A percentile compares a stretch with the other conserved stretches of the same genome.
phyloP scores from a whole-genome alignment of 805 yeast species.

The Candida alai region DNA sequence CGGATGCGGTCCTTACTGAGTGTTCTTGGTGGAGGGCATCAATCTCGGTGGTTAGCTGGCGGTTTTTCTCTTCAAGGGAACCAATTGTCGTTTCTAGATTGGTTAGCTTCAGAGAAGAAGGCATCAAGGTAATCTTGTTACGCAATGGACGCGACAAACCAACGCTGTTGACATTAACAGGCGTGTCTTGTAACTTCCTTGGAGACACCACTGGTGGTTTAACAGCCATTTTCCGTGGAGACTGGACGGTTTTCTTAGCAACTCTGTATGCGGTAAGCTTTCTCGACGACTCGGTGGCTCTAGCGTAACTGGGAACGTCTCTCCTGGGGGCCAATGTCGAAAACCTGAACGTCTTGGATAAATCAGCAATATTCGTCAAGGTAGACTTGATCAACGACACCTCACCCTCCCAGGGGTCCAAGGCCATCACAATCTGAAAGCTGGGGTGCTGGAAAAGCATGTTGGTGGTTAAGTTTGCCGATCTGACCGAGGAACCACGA shows the following conservation, averaged over 20 bases:
- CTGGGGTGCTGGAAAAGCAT: slow-evolving; percentile 19
- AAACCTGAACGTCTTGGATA: slow-evolving; percentile 18
- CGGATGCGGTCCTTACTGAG: too few species aligned
- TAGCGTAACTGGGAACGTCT: slow-evolving; percentile 26
- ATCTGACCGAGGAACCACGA: slow-evolving; percentile 14
- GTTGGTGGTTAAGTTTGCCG: slow-evolving; percentile 25
- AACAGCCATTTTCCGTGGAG: background rate
- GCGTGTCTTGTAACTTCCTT: background rate
- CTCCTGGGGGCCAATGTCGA: slow-evolving; percentile 1
- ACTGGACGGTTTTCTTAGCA: background rate
- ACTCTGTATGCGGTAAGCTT: background rate
- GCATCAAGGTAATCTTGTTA: too few species aligned
- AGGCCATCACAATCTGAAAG: slow-evolving; percentile 21
- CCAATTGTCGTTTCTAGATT: background rate
- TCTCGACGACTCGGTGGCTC: slow-evolving; percentile 27
- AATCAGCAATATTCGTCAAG: slow-evolving; percentile 21
- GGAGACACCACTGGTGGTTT: background rate
- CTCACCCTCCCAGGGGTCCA: slow-evolving; percentile 24
- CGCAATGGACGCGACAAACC: too few species aligned
- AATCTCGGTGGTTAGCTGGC: too few species aligned
- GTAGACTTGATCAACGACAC: slow-evolving; percentile 22
- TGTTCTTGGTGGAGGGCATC: too few species aligned
- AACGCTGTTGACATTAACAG: too few species aligned
- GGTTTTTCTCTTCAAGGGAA: too few species aligned
- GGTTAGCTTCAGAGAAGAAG: slow-evolving; percentile 1